A percentile compares a stretch with the other conserved stretches of the same genome.
phyloP scores from a whole-genome alignment of 345 rosid genomes.

The Acer negundo region DNA sequence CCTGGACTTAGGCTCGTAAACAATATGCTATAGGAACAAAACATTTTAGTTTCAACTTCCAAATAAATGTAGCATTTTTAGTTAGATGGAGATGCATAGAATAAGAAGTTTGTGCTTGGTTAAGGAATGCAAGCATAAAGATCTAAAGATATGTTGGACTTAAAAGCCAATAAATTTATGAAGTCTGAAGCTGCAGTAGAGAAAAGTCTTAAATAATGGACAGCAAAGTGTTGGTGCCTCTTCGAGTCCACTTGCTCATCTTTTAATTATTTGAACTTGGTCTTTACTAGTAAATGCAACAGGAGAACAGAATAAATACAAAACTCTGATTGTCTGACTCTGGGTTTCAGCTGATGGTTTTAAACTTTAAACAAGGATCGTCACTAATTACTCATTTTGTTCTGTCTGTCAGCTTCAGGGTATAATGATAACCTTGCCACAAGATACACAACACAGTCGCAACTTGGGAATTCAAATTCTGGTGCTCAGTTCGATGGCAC shows the following conservation, averaged over 20 bases:
- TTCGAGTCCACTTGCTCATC: not conserved
- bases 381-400: not conserved
- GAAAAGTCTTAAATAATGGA: not conserved
- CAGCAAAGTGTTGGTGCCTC: not conserved
- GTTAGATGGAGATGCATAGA: not conserved
- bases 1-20: not conserved
- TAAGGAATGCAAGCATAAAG: not conserved
- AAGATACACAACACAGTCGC: slow-evolving; percentile 55
- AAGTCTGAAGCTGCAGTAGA: not conserved
- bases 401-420: slow-evolving; percentile 42
- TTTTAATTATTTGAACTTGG: not conserved
- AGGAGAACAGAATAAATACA: no score
- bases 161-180: not conserved
- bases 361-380: not conserved
- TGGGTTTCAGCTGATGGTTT: slow-evolving; percentile 3
- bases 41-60: not conserved
- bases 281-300: not conserved
- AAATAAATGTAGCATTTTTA: not conserved
- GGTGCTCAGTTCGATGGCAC: slow-evolving; percentile 47
- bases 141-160: not conserved
- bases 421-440: slow-evolving; percentile 48
- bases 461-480: slow-evolving; percentile 54
- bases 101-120: not conserved
- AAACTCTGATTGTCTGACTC: not conserved
- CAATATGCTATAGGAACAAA: not conserved